Base-by-base conservation (phyloP, 257 asterid genomes). In the Solanum ossicruentum region DNA sequence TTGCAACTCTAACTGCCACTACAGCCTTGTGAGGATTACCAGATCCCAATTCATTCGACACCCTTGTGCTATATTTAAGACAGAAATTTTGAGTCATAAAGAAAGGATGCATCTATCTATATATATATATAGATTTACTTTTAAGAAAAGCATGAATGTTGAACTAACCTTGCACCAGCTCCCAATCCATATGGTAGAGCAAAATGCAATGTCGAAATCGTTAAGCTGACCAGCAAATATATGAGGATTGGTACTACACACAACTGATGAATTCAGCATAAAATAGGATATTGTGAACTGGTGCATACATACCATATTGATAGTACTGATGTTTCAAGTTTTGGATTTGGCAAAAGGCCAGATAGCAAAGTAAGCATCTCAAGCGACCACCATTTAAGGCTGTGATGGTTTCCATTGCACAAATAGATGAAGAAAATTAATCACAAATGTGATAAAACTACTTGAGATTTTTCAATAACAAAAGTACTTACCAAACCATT, bases 331-430 rank as follows among this genome's bases (percentile, higher is more conserved):
- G 98, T 93, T 79, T 93, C 90, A 21, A 94, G 94, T 72, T 89
- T 85, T n/a, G 98, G 93, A 81, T 94, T 90, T 1, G 97, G 93
- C 17, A 94, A 77, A 67, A 94, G 90, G 13, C 92, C 95, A 52
- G 95, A 90, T 36, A 91, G 83, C 88, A 94, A 63, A 86, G 85
- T 83, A 36, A 93, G 88, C 54, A 92, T 61, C 85, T 93, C 98
- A 11, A 87, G 81, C 12, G 95, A 88, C 98, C 98, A 94, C 93
- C 95, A 93, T 85, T 94, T 91, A 10, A 94, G 88, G 84, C 98
- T 93, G 71, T 85, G 86, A 57, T 15, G n/a, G 51, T 73, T 73
- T 51, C 20, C 81, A 21, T 73, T 73, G 43, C 49, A 6, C 28
- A 6, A 52, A 51, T 4, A 49, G 43, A 3, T 23, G 0, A 49